A percentile compares a stretch with the other conserved stretches of the same genome.
Conservation (phyloP, 2,329 filamentous ascomycete species). For the Claviceps paspali region DNA sequence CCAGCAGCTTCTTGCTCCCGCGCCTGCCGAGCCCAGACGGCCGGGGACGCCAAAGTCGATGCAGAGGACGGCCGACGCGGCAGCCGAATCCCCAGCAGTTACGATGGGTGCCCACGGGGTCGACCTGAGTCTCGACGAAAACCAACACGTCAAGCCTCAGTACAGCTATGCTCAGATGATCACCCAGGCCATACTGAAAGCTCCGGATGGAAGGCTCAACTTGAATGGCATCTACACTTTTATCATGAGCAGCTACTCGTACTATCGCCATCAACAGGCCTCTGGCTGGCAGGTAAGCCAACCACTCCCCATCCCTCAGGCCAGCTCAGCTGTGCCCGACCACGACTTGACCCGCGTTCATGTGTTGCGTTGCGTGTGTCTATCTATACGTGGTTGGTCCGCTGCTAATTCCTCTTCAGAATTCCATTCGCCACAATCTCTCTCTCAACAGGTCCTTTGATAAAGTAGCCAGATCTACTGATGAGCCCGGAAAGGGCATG, state of each 20-base stretch:
- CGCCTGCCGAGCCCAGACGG: conserved; percentile 43
- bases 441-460: conserved; percentile 90
- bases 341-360: too few relatives aligned
- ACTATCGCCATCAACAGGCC: conserved; percentile 64
- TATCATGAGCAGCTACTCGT: conserved; percentile 83
- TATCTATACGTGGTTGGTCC: too few relatives aligned
- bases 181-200: conserved; percentile 84
- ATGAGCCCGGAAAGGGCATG: conserved; percentile 97
- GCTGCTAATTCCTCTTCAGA: conserved; percentile 30
- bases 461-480: conserved; percentile 80
- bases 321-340: too few relatives aligned
- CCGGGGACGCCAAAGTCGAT: conserved; percentile 44
- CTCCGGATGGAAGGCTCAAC: conserved; percentile 75
- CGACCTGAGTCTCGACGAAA: conserved; percentile 67
- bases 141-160: conserved; percentile 84
- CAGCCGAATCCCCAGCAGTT: conserved; percentile 19
- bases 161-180: conserved; percentile 97
- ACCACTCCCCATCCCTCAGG: not conserved
- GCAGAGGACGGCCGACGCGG: conserved; percentile 12
- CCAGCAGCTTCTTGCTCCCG: conserved; percentile 40
- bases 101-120: conserved; percentile 36
- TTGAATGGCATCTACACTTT: conserved; percentile 86
- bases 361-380: too few relatives aligned
- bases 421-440: conserved; percentile 92
- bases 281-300: conserved; percentile 75